Base-by-base conservation (phyloP, 2,329 filamentous ascomycete genomes). In the Torrubiellomyces zombiae region DNA sequence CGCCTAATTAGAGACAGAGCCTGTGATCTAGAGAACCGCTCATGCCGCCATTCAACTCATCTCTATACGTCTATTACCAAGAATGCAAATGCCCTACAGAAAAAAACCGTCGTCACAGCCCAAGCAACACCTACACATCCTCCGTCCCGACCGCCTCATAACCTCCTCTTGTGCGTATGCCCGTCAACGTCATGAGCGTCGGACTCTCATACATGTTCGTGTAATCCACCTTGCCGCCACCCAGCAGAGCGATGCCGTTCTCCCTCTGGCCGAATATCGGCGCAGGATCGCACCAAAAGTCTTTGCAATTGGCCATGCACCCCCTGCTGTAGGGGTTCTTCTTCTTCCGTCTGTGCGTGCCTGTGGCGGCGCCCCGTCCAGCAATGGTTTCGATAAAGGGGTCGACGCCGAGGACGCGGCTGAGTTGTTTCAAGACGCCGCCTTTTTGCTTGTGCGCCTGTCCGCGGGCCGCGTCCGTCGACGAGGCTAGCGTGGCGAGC, bases 241-340 rank as follows among this genome's bases (percentile, higher is more conserved):
- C 80, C 6, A 98, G 54, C 46, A 83, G 55, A 0, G 78, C 83
- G 21, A 63, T 62, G 9, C 85, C 85, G 25, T 68, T 75, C 40
- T 80, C 71, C 29, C 76, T 66, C 38, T 63, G 69, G 8, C 76
- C 72, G 45, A 93, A 86, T 11, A 92, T 49, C 0, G 86, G 78
- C 3, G 79, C 75, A 2, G 80, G 72, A 45, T 95, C 89, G 41
- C 79, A 86, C 82, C 85, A 95, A 48, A 98, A 98, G 50, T 98
- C 91, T 36, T 70, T 76, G 52, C 89, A 98, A 45, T 98, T 98
- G 30, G 74, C 67, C n/a, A 91, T 39, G 19, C 82, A 62, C 6
- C 89, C 89, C 16, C 73, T 64, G 29, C 74, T 86, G 49, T 86
- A 98, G 0, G 85, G 85, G 46, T 95, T 98, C 36, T 62, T 61